Conservation (phyloP, 2,329 filamentous ascomycete genomes). For the Cladophialophora yegresii region DNA sequence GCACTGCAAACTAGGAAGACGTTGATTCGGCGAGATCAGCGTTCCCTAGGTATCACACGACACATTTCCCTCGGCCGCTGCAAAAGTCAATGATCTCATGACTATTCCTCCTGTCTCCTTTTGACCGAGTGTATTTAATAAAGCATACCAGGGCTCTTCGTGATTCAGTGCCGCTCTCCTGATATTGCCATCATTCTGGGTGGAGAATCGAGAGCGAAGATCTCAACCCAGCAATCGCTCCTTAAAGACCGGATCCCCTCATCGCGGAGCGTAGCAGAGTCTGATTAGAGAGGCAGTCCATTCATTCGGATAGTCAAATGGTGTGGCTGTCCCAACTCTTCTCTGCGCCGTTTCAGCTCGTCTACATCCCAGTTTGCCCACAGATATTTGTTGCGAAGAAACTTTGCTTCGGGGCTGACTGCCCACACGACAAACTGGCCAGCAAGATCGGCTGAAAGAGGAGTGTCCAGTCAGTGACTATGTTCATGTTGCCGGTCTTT, state of each 20-base stretch:
- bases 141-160: too few relatives aligned
- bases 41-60: too few relatives aligned
- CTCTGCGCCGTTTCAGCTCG: slow-evolving; percentile 46
- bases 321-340: background rate
- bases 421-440: slow-evolving; percentile 51
- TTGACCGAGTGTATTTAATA: too few relatives aligned
- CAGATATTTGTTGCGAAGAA: slow-evolving; percentile 51
- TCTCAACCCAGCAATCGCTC: too few relatives aligned
- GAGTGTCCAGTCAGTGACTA: background rate
- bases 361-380: slow-evolving; percentile 57
- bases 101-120: background rate
- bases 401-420: slow-evolving; percentile 49
- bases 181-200: too few relatives aligned
- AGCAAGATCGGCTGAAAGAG: slow-evolving; percentile 38
- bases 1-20: too few relatives aligned
- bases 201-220: too few relatives aligned
- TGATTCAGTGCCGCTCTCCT: too few relatives aligned
- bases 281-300: slow-evolving; percentile 6
- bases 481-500: too few relatives aligned
- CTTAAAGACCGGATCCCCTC: too few relatives aligned
- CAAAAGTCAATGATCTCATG: background rate
- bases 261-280: background rate
- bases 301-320: slow-evolving; percentile 6
- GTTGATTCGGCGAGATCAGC: too few relatives aligned
- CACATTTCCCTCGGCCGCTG: background rate